Conservation (phyloP, 305 asterid genomes). For the Striga hermonthica region DNA sequence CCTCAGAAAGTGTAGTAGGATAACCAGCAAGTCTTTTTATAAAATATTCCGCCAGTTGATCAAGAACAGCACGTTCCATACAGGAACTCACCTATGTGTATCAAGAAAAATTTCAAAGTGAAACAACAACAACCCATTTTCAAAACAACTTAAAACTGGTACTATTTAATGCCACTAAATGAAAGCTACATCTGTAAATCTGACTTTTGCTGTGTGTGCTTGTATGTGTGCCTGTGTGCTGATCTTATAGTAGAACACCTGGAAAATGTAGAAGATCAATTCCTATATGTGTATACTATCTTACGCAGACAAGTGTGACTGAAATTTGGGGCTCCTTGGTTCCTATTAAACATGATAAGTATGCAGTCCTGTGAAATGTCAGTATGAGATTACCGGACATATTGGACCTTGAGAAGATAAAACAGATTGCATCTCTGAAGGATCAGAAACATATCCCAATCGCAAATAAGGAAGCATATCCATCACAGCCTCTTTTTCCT, state of each 20-base stretch:
- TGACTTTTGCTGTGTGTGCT: background rate
- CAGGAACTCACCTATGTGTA: conserved; percentile 80
- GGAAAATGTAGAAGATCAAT: conserved; percentile 17
- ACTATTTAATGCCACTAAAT: conserved; percentile 10
- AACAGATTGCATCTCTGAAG: conserved; percentile 87
- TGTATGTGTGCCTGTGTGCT: conserved; percentile 15
- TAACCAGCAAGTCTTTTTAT: conserved; percentile 63
- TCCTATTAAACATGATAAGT: conserved; percentile 12
- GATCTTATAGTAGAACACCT: conserved; percentile 13
- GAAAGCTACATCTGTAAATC: conserved; percentile 16
- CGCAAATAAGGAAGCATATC: conserved; percentile 97
- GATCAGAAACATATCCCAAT: conserved; percentile 91
- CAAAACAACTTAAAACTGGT: conserved; percentile 21
- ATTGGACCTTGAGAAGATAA: conserved; percentile 91
- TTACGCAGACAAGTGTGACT: conserved; percentile 15
- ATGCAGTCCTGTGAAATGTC: background rate
- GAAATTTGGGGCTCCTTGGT: background rate
- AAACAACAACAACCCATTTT: conserved; percentile 18
- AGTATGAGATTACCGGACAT: conserved; percentile 69
- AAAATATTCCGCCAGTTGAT: conserved; percentile 80
- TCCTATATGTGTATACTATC: conserved; percentile 6
- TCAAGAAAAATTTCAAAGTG: conserved; percentile 26
- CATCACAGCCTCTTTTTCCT: conserved; percentile 82
- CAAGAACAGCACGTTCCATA: conserved; percentile 90
- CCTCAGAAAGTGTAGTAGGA: conserved; percentile 78